Conservation (phyloP, 129 eudicot genomes). For the Daucus carota region DH1_v3.0 NC_030387.2:5398001-5398500, state of each 20-base stretch:
- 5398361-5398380: slow-evolving; percentile 76
- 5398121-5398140: slow-evolving; percentile 67
- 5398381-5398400: slow-evolving; percentile 4
- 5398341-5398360: slow-evolving; percentile 48
- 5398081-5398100: slow-evolving; percentile 13
- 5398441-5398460: neutral
- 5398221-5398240: slow-evolving; percentile 69
- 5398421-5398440: neutral
- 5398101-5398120: slow-evolving; percentile 82
- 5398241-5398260: slow-evolving; percentile 77
- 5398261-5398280: slow-evolving; percentile 68
- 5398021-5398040: neutral
- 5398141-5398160: slow-evolving; percentile 91
- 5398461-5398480: neutral
- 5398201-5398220: slow-evolving; percentile 95
- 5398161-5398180: slow-evolving; percentile 76
- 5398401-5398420: neutral
- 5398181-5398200: slow-evolving; percentile 79
- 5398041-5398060: slow-evolving; percentile 2
- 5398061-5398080: neutral
- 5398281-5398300: slow-evolving; percentile 74
- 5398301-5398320: slow-evolving; percentile 99
- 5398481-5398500: neutral
- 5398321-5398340: slow-evolving; percentile 47
- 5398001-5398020: neutral